These are phyloP conservation scores for Kwoniella europaea DNA, from an alignment of 768 basidiomycete species.

Conservation along the genomic window DNA sequence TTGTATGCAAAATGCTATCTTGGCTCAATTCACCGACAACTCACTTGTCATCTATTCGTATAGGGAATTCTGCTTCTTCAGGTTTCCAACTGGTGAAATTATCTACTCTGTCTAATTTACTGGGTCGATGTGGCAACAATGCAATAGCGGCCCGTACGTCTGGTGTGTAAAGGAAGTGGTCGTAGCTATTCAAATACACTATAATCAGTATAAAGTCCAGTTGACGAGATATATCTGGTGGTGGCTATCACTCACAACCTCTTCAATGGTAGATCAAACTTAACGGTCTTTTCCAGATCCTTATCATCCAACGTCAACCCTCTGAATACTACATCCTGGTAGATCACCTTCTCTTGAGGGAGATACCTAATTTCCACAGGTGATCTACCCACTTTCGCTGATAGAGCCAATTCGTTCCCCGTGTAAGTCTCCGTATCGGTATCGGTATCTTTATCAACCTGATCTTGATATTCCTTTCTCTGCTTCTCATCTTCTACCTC, in stretches of 20 bases:
- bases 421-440: slow-evolving; percentile 8
- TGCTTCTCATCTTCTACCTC: slow-evolving; percentile 7
- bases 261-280: slow-evolving; percentile 29
- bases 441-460: neutral
- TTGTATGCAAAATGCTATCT: too few species aligned
- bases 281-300: slow-evolving; percentile 19
- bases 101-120: slow-evolving; percentile 27
- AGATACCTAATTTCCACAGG: slow-evolving; percentile 19
- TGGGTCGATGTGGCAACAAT: slow-evolving; percentile 15
- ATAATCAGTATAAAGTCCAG: neutral
- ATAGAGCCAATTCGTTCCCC: slow-evolving; percentile 12
- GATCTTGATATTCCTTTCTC: slow-evolving; percentile 14
- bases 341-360: slow-evolving; percentile 12
- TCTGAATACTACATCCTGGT: slow-evolving; percentile 8
- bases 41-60: slow-evolving; percentile 4
- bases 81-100: slow-evolving; percentile 29
- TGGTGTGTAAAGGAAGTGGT: slow-evolving; percentile 16
- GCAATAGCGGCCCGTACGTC: slow-evolving; percentile 26
- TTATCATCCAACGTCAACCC: slow-evolving; percentile 12
- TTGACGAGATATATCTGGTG: neutral
- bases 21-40: neutral
- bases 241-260: slow-evolving; percentile 28
- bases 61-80: neutral
- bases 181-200: slow-evolving; percentile 23
- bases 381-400: slow-evolving; percentile 4